These are phyloP conservation scores for Leishmania guyanensis DNA, from an alignment of 208 protist species.

Conservation along the genomic window DNA sequence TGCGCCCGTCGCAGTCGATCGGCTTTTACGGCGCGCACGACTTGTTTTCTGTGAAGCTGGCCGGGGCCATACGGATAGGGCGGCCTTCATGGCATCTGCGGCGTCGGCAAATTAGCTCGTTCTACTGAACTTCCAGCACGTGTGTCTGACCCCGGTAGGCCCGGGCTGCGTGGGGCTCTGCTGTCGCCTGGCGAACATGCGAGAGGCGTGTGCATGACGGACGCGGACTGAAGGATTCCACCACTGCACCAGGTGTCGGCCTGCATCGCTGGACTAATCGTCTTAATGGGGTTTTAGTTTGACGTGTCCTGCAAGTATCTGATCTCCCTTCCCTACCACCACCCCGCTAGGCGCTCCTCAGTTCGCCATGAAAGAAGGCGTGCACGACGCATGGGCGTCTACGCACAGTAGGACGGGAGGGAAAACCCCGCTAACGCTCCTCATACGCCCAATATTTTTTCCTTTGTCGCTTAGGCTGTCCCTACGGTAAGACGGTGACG, in stretches of 20 bases:
- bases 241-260: slow-evolving; percentile 40
- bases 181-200: slow-evolving; percentile 23
- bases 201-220: slow-evolving; percentile 35
- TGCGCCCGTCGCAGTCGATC: slow-evolving; percentile 2
- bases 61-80: slow-evolving; percentile 30
- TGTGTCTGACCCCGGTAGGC: slow-evolving; percentile 25
- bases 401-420: slow-evolving; percentile 16
- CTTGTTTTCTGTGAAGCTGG: slow-evolving; percentile 36
- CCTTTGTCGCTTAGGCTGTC: slow-evolving; percentile 58
- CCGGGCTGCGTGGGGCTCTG: slow-evolving; percentile 30
- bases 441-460: neutral
- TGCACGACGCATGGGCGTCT: slow-evolving; percentile 22
- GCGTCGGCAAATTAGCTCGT: slow-evolving; percentile 42
- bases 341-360: slow-evolving; percentile 23
- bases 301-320: slow-evolving; percentile 2
- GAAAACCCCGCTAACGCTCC: neutral
- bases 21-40: slow-evolving; percentile 46
- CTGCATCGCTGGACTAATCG: slow-evolving; percentile 39
- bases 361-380: slow-evolving; percentile 48
- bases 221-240: slow-evolving; percentile 7
- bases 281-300: slow-evolving; percentile 41
- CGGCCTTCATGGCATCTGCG: slow-evolving; percentile 28
- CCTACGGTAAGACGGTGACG: slow-evolving; percentile 25
- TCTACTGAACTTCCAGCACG: slow-evolving; percentile 60
- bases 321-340: slow-evolving; percentile 7